A percentile compares a stretch with the other conserved stretches of the same genome.
These are phyloP conservation scores for Candida sonorensis DNA, from an alignment of 805 yeast genomes.

Conservation along the genomic window DNA sequence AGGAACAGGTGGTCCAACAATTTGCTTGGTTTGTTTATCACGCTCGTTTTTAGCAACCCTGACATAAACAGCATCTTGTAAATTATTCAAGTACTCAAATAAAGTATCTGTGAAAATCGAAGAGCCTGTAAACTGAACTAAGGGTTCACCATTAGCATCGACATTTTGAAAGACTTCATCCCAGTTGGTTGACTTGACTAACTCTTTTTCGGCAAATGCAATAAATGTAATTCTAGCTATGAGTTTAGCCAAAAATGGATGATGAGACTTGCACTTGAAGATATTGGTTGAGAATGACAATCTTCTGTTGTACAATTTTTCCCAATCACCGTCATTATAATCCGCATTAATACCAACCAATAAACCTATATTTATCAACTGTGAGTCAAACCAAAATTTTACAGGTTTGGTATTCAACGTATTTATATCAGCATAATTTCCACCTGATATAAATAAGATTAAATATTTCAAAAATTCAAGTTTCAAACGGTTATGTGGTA, in stretches of 20 bases:
- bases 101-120: slow-evolving; percentile 29
- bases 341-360: slow-evolving; percentile 26
- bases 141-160: slow-evolving; percentile 29
- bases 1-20: slow-evolving; percentile 25
- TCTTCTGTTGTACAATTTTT: slow-evolving; percentile 25
- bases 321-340: slow-evolving; percentile 27
- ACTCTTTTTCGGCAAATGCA: slow-evolving; percentile 18
- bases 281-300: slow-evolving; percentile 22
- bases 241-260: slow-evolving; percentile 28
- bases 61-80: slow-evolving; percentile 21
- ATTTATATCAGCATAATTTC: slow-evolving; percentile 51
- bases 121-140: slow-evolving; percentile 28
- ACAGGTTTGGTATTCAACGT: slow-evolving; percentile 42
- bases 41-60: slow-evolving; percentile 26
- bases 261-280: slow-evolving; percentile 27
- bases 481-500: slow-evolving; percentile 44
- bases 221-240: slow-evolving; percentile 27
- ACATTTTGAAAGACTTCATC: slow-evolving; percentile 21
- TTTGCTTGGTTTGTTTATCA: slow-evolving; percentile 18
- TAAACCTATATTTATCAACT: slow-evolving; percentile 14
- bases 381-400: slow-evolving; percentile 21
- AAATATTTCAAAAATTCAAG: slow-evolving; percentile 50
- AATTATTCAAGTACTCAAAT: slow-evolving; percentile 25
- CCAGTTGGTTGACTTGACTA: slow-evolving; percentile 23
- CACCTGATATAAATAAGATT: slow-evolving; percentile 43